A percentile compares a stretch with the other conserved stretches of the same genome.
phyloP scores from a whole-genome alignment of 768 basidiomycete genomes.

The Epithele typhae region DNA sequence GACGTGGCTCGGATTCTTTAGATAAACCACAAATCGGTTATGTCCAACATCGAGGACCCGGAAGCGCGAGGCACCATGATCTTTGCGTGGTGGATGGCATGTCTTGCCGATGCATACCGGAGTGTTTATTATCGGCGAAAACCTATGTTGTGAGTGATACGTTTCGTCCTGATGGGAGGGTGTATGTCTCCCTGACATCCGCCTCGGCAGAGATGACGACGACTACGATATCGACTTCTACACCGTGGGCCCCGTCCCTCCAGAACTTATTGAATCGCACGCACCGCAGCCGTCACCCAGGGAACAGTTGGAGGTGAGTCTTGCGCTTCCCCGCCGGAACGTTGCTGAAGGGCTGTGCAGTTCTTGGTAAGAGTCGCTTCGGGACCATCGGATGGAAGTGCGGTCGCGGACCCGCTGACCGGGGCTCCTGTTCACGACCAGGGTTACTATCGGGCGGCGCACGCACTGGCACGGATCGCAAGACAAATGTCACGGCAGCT shows the following conservation, averaged over 20 bases:
- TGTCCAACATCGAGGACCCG: slow-evolving; percentile 66
- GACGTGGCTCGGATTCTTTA: slow-evolving; percentile 23
- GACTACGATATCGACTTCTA: slow-evolving; percentile 91
- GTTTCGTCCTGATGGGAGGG: neutral
- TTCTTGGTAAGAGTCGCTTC: slow-evolving; percentile 54
- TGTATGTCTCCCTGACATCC: neutral
- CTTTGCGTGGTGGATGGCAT: slow-evolving; percentile 94
- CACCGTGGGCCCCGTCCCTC: slow-evolving; percentile 58
- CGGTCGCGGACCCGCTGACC: neutral
- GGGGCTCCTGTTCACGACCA: slow-evolving; percentile 26
- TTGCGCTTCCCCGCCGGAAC: neutral
- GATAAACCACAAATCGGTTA: slow-evolving; percentile 84
- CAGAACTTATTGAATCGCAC: slow-evolving; percentile 25
- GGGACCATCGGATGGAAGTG: neutral
- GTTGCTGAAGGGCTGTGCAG: slow-evolving; percentile 28
- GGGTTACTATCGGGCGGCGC: slow-evolving; percentile 83
- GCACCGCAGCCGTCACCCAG: slow-evolving; percentile 55
- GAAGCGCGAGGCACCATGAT: slow-evolving; percentile 82
- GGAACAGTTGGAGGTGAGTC: slow-evolving; percentile 70
- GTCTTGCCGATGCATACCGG: slow-evolving; percentile 77
- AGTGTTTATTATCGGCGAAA: slow-evolving; percentile 83
- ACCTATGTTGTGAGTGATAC: slow-evolving; percentile 56
- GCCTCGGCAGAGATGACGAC: slow-evolving; percentile 57
- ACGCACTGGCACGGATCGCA: slow-evolving; percentile 78
- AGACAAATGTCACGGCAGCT: slow-evolving; percentile 78